Percentiles rank a stretch among this genome's conserved stretches.
Conservation (phyloP, 2,329 filamentous ascomycete species). For the Mycosphaerella arachidis region DNA sequence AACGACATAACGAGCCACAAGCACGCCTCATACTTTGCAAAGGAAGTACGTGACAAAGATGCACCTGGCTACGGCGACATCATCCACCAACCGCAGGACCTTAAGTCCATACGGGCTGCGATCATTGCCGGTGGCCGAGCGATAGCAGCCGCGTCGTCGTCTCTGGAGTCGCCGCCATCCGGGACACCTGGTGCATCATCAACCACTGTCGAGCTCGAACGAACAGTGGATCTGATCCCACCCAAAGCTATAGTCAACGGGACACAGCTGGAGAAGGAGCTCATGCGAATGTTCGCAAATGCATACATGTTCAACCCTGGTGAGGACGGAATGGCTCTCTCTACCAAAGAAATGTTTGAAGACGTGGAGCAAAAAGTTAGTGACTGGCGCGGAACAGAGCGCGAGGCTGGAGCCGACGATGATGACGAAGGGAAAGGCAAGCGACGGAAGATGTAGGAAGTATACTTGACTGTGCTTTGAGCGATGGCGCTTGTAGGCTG, state of each 20-base stretch:
- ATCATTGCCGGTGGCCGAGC: slow-evolving; percentile 52
- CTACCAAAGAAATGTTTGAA: slow-evolving; percentile 83
- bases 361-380: slow-evolving; percentile 76
- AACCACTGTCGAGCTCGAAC: slow-evolving; percentile 57
- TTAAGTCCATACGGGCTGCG: slow-evolving; percentile 48
- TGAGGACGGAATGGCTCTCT: slow-evolving; percentile 81
- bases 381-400: slow-evolving; percentile 69
- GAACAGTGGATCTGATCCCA: slow-evolving; percentile 72
- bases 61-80: slow-evolving; percentile 51
- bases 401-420: slow-evolving; percentile 26
- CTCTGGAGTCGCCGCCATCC: slow-evolving; percentile 53
- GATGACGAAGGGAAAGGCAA: slow-evolving; percentile 28
- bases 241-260: slow-evolving; percentile 91
- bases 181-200: slow-evolving; percentile 45
- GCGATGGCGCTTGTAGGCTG: slow-evolving; percentile 1
- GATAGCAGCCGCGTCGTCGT: slow-evolving; percentile 47
- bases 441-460: slow-evolving; percentile 19
- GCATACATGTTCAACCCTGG: slow-evolving; percentile 98
- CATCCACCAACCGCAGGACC: slow-evolving; percentile 49
- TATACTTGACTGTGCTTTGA: background rate
- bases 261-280: slow-evolving; percentile 83
- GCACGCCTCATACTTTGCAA: slow-evolving; percentile 48
- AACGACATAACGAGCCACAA: slow-evolving; percentile 50
- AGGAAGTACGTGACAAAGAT: slow-evolving; percentile 47
- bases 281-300: slow-evolving; percentile 96